phyloP scores from a whole-genome alignment of 441 rosid genomes.

The Croton laevigatus region DNA sequence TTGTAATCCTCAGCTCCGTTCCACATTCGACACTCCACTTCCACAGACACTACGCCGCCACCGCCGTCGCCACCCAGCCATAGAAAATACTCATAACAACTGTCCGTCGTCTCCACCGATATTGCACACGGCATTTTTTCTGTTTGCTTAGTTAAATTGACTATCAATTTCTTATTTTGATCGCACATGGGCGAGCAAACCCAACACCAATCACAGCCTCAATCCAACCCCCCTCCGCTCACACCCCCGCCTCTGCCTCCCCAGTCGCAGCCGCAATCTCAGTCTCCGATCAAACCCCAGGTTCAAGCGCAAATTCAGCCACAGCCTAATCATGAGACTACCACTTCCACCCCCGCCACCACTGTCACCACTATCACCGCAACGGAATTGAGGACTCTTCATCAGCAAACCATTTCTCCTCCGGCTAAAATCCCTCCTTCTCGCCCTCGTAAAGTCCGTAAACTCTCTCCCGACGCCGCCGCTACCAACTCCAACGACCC shows the following conservation, averaged over 20 bases:
- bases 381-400: slow-evolving; percentile 32
- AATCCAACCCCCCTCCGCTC: slow-evolving; percentile 7
- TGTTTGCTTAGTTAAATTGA: neutral
- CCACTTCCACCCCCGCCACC: slow-evolving; percentile 19
- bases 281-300: slow-evolving; percentile 22
- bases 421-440: slow-evolving; percentile 88
- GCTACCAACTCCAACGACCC: slow-evolving; percentile 19
- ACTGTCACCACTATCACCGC: slow-evolving; percentile 16
- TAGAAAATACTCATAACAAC: too few species aligned
- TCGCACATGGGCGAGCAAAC: slow-evolving; percentile 70
- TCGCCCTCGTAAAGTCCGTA: slow-evolving; percentile 83
- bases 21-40: too few species aligned
- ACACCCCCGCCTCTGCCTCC: slow-evolving; percentile 5
- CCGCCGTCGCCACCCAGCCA: too few species aligned
- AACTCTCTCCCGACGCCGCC: slow-evolving; percentile 57
- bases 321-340: slow-evolving; percentile 26
- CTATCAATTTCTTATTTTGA: slow-evolving; percentile 8
- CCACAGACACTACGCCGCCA: too few species aligned
- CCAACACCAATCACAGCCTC: slow-evolving; percentile 28
- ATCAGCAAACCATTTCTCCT: slow-evolving; percentile 38
- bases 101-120: neutral
- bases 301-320: neutral
- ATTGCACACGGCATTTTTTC: neutral
- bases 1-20: too few species aligned
- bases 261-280: slow-evolving; percentile 13